Evolutionary conservation across 2,329 filamentous ascomycete species (phyloP), one percentile per base, ranked within the genome.

Genomic region (Hypoxylon sp.): DNA sequence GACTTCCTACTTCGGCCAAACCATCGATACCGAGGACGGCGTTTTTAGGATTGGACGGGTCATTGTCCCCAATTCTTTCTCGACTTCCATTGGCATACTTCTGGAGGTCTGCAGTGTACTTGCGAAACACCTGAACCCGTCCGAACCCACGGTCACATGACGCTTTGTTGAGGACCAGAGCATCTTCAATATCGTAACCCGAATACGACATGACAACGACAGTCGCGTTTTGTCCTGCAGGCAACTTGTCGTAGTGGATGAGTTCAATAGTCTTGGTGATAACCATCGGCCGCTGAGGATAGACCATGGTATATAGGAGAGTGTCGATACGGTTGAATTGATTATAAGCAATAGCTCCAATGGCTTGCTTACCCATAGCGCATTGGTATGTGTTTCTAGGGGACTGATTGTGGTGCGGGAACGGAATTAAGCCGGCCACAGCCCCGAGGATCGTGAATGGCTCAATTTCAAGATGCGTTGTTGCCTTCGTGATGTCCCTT

Each of bases 351-450:
- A 99, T 98, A 35, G 95, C 94, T 35, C 96, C 96, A 79, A 99
- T 98, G 42, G 96, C 96, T 92, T 99, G 96, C 83, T 99, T 99
- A 88, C 96, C 96, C 96, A 99, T 99, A 82, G 96, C 96, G 82
- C 95, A 98, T 85, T 98, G 95, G 77, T 99, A 99, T 0, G 96
- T 99, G 79, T 99, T 99, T 86, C 96, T 88, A 8, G 96, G 96
- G 15, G 97, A 99, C 80, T 99, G 96, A 81, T 99, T 99, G 84
- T 99, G 96, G 79, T 99, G 96, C 7, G 96, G 96, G 77, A 98
- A 99, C 3, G 96, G 96, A 78, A 99, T 99, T 39, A 99, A 85
- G 47, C 96, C 96, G 42, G 96, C 96, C 27, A 99, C 96, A 51
- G 96, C 96, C 27, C 96, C 96, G 13, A 99, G 87, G 54, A 99